These are phyloP conservation scores for Carex cristatella DNA, from an alignment of 176 grass and related monocot genomes.

Conservation along the genomic window DNA sequence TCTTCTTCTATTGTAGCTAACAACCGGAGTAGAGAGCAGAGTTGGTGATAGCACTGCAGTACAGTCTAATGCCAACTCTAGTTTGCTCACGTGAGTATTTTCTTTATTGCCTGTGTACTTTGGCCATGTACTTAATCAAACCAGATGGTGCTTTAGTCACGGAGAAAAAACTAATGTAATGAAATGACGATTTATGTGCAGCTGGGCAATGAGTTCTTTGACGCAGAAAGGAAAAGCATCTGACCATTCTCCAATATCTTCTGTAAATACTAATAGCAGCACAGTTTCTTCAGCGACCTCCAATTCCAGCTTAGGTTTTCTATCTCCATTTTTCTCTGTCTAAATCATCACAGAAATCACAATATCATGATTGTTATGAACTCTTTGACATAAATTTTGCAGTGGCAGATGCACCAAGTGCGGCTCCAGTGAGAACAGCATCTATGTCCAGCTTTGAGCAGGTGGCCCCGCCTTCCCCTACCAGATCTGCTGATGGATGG, in stretches of 20 bases:
- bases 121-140: slow-evolving; percentile 8
- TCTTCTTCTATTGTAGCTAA: slow-evolving; percentile 40
- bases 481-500: slow-evolving; percentile 73
- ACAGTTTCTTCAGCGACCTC: slow-evolving; percentile 41
- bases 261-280: slow-evolving; percentile 47
- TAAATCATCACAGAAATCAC: slow-evolving; percentile 19
- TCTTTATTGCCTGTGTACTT: neutral
- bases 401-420: slow-evolving; percentile 24
- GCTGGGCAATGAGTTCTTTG: slow-evolving; percentile 99
- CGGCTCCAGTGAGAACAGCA: slow-evolving; percentile 28
- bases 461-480: slow-evolving; percentile 62
- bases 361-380: slow-evolving; percentile 6
- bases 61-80: slow-evolving; percentile 57
- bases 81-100: slow-evolving; percentile 74
- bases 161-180: slow-evolving; percentile 14
- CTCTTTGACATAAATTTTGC: slow-evolving; percentile 16
- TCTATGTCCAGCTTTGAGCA: slow-evolving; percentile 57
- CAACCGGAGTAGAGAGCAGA: slow-evolving; percentile 46
- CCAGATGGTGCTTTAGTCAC: neutral
- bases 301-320: slow-evolving; percentile 49
- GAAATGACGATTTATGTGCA: slow-evolving; percentile 33
- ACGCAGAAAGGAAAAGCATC: slow-evolving; percentile 83
- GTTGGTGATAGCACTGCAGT: slow-evolving; percentile 36
- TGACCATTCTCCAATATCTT: slow-evolving; percentile 57
- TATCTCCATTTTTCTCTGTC: slow-evolving; percentile 10